These are phyloP conservation scores for Isoetes engelmannii DNA, from an alignment of 83 land plant genomes.

Conservation along the genomic window DNA sequence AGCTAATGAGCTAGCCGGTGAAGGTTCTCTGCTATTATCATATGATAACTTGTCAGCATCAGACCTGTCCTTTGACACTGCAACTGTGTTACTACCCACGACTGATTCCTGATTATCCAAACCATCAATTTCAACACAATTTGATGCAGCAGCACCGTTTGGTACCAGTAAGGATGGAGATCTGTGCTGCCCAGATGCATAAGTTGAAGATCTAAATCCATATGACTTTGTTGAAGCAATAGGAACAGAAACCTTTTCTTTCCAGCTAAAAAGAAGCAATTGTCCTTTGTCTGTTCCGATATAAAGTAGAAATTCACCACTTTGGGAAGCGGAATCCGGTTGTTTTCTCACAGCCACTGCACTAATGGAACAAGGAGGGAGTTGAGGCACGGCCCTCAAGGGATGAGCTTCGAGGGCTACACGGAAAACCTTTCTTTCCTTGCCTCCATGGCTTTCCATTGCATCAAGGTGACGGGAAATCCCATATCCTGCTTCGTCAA, in stretches of 20 bases:
- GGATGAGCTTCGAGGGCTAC: conserved; percentile 32
- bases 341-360: conserved; percentile 20
- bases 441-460: neutral
- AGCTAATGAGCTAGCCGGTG: conserved; percentile 22
- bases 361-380: conserved; percentile 23
- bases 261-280: conserved; percentile 17
- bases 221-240: neutral
- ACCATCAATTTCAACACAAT: no score
- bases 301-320: conserved; percentile 12
- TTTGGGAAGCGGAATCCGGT: neutral
- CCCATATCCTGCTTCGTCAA: no score
- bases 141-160: neutral
- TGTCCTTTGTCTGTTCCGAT: conserved; percentile 35
- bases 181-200: neutral
- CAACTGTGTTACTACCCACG: no score
- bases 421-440: conserved; percentile 19
- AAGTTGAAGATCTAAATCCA: neutral
- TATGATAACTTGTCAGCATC: no score
- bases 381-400: conserved; percentile 9
- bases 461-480: no score
- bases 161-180: neutral
- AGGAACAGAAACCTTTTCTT: conserved; percentile 10
- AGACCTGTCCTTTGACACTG: no score
- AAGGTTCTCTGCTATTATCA: neutral
- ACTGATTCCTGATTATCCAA: no score